Evolutionary conservation across 78 protist genomes (phyloP).

Genomic region (Salpingoeca rosetta): DNA sequence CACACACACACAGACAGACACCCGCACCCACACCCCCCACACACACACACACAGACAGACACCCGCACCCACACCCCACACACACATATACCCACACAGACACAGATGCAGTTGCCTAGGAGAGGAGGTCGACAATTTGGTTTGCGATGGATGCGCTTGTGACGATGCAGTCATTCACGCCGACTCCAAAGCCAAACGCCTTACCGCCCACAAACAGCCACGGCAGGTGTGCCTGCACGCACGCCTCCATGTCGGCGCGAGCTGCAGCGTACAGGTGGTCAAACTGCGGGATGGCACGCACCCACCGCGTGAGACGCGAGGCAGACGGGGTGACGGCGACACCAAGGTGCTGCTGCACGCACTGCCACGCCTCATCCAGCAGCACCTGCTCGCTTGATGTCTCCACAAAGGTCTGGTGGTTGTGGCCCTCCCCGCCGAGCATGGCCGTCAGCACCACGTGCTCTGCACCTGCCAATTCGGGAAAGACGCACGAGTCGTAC

Average conservation of each 20-base stretch:
- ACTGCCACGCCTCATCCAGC: not conserved
- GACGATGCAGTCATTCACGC: not conserved
- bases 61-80: too few relatives aligned
- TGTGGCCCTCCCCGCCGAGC: not conserved
- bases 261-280: not conserved
- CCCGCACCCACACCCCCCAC: not conserved
- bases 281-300: not conserved
- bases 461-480: not conserved
- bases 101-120: too few relatives aligned
- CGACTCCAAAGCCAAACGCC: not conserved
- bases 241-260: not conserved
- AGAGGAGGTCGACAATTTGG: too few relatives aligned
- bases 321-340: not conserved
- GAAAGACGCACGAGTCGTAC: not conserved
- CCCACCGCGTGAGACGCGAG: not conserved
- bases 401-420: not conserved
- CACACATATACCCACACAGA: too few relatives aligned
- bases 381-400: not conserved
- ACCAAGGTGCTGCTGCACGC: not conserved
- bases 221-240: not conserved
- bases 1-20: not conserved
- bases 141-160: too few relatives aligned
- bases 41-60: too few relatives aligned
- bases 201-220: not conserved
- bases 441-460: not conserved